Conservation (phyloP, 495 filamentous ascomycete genomes). For the Articulospora tetracladia region DNA sequence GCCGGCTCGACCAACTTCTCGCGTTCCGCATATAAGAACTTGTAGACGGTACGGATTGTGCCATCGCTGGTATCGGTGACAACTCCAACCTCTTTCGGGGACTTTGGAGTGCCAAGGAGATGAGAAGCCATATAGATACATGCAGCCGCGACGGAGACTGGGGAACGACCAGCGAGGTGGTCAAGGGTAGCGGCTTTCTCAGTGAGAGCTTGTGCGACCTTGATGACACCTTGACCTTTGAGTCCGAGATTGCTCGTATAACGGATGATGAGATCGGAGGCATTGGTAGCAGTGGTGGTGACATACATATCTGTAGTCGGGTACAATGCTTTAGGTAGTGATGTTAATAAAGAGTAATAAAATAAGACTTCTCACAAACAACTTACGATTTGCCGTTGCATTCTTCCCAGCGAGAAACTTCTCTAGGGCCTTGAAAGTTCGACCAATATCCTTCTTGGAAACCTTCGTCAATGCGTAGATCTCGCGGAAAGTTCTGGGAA, state of each 20-base stretch:
- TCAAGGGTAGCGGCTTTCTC: constrained; percentile 67
- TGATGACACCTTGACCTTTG: constrained; percentile 63
- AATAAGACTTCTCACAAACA: constrained; percentile 10
- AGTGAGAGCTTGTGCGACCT: constrained; percentile 69
- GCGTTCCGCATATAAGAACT: constrained; percentile 69
- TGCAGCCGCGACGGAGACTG: constrained; percentile 87
- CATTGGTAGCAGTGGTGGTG: constrained; percentile 73
- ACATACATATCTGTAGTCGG: constrained; percentile 52
- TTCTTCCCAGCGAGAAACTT: constrained; percentile 69
- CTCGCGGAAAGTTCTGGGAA: constrained; percentile 87
- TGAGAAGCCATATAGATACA: constrained; percentile 94
- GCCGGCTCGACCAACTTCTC: constrained; percentile 71
- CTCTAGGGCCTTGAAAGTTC: constrained; percentile 90
- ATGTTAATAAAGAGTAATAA: constrained; percentile 23
- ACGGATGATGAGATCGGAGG: constrained; percentile 80
- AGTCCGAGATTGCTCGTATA: constrained; percentile 77
- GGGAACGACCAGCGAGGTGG: constrained; percentile 86
- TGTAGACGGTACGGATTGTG: constrained; percentile 93
- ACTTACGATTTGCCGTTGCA: constrained; percentile 41
- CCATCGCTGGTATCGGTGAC: constrained; percentile 90
- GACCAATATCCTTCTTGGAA: constrained; percentile 92
- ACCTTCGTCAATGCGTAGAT: constrained; percentile 91
- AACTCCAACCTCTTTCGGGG: constrained; percentile 75
- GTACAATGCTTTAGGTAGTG: constrained; percentile 14
- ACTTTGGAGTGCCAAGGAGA: constrained; percentile 72